Conservation (phyloP, 805 yeast species). For the Kurtzmaniella cleridarum region DNA sequence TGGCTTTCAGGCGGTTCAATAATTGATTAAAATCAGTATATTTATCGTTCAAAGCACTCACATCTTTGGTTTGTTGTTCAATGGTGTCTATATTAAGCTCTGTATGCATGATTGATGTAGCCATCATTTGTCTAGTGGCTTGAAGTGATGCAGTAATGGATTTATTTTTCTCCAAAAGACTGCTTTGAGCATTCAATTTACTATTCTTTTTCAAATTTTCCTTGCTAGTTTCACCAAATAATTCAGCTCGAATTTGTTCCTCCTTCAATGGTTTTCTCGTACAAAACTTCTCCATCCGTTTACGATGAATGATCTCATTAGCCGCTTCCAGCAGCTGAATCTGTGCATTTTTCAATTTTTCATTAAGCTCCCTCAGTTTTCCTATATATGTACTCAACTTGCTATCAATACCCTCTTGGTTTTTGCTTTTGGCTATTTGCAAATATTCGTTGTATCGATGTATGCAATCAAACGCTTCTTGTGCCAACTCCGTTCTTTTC, state of each 20-base stretch:
- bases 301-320: constrained; percentile 23
- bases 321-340: constrained; percentile 20
- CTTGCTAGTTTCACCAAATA: constrained; percentile 18
- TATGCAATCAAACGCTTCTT: neutral
- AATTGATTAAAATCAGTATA: constrained; percentile 38
- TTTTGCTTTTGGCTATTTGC: neutral
- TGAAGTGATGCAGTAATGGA: constrained; percentile 44
- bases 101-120: constrained; percentile 45
- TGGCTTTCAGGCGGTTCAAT: constrained; percentile 36
- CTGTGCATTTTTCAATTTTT: constrained; percentile 24
- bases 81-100: constrained; percentile 46
- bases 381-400: neutral
- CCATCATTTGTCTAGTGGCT: constrained; percentile 42
- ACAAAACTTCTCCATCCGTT: constrained; percentile 23
- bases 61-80: constrained; percentile 40
- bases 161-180: constrained; percentile 41
- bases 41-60: constrained; percentile 35
- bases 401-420: neutral
- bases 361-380: constrained; percentile 7
- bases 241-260: constrained; percentile 8
- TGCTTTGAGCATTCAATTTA: constrained; percentile 30
- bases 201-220: constrained; percentile 7
- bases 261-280: neutral
- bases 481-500: neutral
- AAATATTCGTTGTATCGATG: neutral